Conservation (phyloP, 805 yeast genomes). For the Priceomyces fermenticarens region DNA sequence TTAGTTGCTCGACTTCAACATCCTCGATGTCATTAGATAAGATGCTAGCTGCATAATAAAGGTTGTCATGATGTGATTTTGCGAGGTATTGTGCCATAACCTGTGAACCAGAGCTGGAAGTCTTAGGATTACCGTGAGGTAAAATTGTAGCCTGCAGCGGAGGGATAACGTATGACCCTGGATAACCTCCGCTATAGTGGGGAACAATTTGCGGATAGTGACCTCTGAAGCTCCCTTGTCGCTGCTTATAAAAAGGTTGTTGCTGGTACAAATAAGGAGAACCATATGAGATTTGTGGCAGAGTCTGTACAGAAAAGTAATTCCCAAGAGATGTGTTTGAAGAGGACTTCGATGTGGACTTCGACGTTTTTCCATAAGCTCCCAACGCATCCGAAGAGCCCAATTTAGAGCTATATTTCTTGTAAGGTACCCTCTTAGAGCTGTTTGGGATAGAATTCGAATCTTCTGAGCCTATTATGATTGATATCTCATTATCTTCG, state of each 20-base stretch:
- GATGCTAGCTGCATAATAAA: constrained; percentile 41
- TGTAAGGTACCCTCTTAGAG: constrained; percentile 11
- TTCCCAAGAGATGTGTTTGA: constrained; percentile 16
- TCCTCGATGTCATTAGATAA: constrained; percentile 16
- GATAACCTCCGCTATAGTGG: constrained; percentile 2
- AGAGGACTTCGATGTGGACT: constrained; percentile 15
- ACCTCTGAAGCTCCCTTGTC: not conserved
- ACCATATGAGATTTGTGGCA: constrained; percentile 3
- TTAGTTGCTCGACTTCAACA: constrained; percentile 13
- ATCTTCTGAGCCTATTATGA: constrained; percentile 35
- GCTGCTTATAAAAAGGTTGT: constrained; percentile 7
- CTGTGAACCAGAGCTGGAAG: constrained; percentile 53
- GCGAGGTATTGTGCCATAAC: constrained; percentile 79
- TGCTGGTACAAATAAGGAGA: constrained; percentile 14
- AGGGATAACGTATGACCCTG: constrained; percentile 4
- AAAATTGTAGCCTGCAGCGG: constrained; percentile 5
- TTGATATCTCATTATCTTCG: constrained; percentile 37
- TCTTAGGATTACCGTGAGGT: constrained; percentile 7
- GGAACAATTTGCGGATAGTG: constrained; percentile 3
- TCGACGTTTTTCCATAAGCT: constrained; percentile 12
- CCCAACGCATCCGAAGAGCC: constrained; percentile 22
- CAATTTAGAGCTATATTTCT: constrained; percentile 11
- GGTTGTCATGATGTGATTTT: constrained; percentile 62
- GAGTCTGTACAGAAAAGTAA: constrained; percentile 3
- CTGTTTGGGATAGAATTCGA: constrained; percentile 18